phyloP scores from a whole-genome alignment of 805 yeast species.

The Barnettozyma vustinii region DNA sequence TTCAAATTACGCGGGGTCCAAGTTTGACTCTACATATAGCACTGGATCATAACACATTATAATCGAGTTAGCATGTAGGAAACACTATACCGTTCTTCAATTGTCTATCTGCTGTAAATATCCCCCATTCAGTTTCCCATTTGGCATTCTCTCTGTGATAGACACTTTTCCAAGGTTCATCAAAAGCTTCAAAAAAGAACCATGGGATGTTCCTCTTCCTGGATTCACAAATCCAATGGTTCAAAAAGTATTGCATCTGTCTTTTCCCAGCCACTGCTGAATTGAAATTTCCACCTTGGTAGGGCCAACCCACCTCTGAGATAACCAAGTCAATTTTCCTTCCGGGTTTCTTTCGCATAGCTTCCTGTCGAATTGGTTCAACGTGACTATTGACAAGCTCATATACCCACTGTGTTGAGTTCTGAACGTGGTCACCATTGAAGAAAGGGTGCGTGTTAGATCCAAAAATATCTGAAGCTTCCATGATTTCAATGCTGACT shows the following conservation, averaged over 20 bases:
- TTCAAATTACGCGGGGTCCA: slow-evolving; percentile 10
- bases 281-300: slow-evolving; percentile 45
- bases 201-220: slow-evolving; percentile 33
- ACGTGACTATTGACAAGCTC: slow-evolving; percentile 41
- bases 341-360: slow-evolving; percentile 19
- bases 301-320: slow-evolving; percentile 74
- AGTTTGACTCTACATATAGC: background rate
- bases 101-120: slow-evolving; percentile 45
- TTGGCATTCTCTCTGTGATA: slow-evolving; percentile 41
- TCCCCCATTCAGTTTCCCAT: slow-evolving; percentile 75
- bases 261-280: slow-evolving; percentile 41
- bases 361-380: slow-evolving; percentile 30
- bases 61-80: slow-evolving; percentile 26
- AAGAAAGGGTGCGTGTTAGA: slow-evolving; percentile 67
- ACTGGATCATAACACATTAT: background rate
- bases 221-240: slow-evolving; percentile 46
- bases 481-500: slow-evolving; percentile 34
- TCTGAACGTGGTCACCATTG: slow-evolving; percentile 45
- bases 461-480: slow-evolving; percentile 50
- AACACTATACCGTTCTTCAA: slow-evolving; percentile 38
- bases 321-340: slow-evolving; percentile 32
- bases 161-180: slow-evolving; percentile 63
- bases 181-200: slow-evolving; percentile 66
- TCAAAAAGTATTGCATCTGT: slow-evolving; percentile 43
- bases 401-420: slow-evolving; percentile 48